Evolutionary conservation across 257 asterid species (phyloP).

Genomic region (Nicotiana tabacum): DNA sequence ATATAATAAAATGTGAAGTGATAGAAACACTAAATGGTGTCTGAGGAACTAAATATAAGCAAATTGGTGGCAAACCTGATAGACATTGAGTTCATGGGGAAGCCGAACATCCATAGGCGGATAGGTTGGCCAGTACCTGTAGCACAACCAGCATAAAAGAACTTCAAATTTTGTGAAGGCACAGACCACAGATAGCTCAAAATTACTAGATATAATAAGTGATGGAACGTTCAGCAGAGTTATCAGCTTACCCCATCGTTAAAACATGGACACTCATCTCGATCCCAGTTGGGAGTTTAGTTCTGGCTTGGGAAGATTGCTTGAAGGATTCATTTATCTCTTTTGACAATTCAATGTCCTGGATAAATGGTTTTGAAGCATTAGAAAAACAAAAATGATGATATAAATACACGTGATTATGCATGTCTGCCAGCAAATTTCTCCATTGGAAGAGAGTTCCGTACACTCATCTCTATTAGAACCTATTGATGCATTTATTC

Average conservation of each 20-base stretch:
- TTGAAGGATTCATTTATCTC: constrained; percentile 97
- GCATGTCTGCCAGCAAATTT: not conserved
- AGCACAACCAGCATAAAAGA: constrained; percentile 15
- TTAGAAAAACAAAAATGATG: not conserved
- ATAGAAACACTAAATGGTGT: not conserved
- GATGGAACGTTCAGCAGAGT: not conserved
- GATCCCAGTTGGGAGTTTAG: constrained; percentile 96
- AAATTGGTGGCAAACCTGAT: constrained; percentile 57
- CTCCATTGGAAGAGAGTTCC: not conserved
- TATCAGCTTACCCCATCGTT: constrained; percentile 72
- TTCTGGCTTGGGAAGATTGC: constrained; percentile 98
- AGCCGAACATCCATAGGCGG: constrained; percentile 98
- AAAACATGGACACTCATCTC: constrained; percentile 99
- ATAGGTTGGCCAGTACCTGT: constrained; percentile 99
- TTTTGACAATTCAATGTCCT: constrained; percentile 93
- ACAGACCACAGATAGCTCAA: not conserved
- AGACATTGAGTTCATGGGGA: constrained; percentile 91
- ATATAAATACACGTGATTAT: not conserved
- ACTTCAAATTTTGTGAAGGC: not conserved
- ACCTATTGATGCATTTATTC: not conserved
- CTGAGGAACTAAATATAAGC: constrained; percentile 13
- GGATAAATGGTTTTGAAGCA: constrained; percentile 15
- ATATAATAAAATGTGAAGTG: not conserved
- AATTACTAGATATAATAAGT: not conserved
- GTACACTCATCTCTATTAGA: not conserved